Percentiles rank a stretch among this genome's conserved stretches.
Evolutionary conservation across 1,139 yeast genomes (phyloP).

Genomic region (Saccharomycopsis phalli): DNA sequence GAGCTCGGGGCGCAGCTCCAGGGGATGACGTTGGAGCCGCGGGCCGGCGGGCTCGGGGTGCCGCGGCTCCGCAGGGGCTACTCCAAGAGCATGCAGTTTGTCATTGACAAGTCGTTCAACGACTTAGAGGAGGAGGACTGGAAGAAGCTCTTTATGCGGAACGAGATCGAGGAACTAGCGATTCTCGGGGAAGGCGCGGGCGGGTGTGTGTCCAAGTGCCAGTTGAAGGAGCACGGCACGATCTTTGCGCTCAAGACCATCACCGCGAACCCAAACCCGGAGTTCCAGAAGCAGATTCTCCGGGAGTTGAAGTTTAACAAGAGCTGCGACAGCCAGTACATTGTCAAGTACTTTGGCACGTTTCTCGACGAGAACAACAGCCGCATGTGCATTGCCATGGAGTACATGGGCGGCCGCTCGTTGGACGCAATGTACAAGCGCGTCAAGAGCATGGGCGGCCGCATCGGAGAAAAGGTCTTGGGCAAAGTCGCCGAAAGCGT

Average conservation of each 20-base stretch:
- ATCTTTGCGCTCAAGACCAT: constrained; percentile 85
- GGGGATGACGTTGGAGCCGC: constrained; percentile 2
- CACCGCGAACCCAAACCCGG: constrained; percentile 77
- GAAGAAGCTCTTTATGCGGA: constrained; percentile 52
- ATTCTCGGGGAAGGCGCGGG: constrained; percentile 91
- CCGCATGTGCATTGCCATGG: constrained; percentile 88
- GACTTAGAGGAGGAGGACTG: constrained; percentile 71
- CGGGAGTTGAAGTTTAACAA: constrained; percentile 85
- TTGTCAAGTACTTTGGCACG: constrained; percentile 89
- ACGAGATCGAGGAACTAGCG: constrained; percentile 52
- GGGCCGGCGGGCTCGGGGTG: constrained; percentile 5
- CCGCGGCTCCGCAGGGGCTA: constrained; percentile 12
- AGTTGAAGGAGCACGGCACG: constrained; percentile 41
- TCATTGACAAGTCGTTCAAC: constrained; percentile 34
- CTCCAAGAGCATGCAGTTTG: constrained; percentile 15
- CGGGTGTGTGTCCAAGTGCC: constrained; percentile 80
- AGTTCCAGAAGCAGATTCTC: constrained; percentile 69
- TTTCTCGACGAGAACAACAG: constrained; percentile 69
- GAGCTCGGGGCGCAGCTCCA: not conserved
- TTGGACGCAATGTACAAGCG: constrained; percentile 82
- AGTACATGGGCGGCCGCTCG: constrained; percentile 89
- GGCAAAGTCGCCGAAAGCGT: constrained; percentile 87
- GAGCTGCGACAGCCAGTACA: constrained; percentile 71
- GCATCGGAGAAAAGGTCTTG: constrained; percentile 86
- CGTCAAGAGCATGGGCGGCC: constrained; percentile 55